Conservation (phyloP, 345 rosid species). For the Linum usitatissimum region DNA sequence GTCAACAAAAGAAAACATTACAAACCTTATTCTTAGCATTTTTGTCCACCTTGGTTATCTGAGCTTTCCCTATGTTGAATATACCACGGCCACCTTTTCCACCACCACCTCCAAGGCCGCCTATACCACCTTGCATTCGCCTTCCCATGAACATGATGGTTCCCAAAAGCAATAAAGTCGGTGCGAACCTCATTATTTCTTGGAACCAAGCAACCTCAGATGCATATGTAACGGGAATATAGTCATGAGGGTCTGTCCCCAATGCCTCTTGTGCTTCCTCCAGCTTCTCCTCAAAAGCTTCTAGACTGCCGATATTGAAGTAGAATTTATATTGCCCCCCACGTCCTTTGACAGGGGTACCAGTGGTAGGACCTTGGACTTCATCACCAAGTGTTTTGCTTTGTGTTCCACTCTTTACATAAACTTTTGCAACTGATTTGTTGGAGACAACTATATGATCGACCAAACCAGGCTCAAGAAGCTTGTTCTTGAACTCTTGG, state of each 20-base stretch:
- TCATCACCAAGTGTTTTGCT: constrained; percentile 25
- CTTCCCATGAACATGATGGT: constrained; percentile 54
- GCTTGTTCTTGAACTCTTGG: constrained; percentile 92
- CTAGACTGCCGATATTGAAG: constrained; percentile 86
- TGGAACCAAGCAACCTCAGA: constrained; percentile 71
- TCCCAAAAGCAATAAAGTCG: constrained; percentile 63
- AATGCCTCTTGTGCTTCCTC: constrained; percentile 87
- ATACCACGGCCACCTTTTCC: constrained; percentile 81
- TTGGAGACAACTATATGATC: constrained; percentile 83
- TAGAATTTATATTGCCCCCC: constrained; percentile 61
- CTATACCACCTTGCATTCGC: constrained; percentile 76
- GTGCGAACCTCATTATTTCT: constrained; percentile 76
- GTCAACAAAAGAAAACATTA: constrained; percentile 11
- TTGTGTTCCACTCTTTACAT: constrained; percentile 40
- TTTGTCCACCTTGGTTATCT: constrained; percentile 74
- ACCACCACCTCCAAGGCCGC: constrained; percentile 75
- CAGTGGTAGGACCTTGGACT: constrained; percentile 28
- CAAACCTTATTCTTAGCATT: constrained; percentile 83
- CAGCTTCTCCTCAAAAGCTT: constrained; percentile 83
- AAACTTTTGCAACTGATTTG: constrained; percentile 87
- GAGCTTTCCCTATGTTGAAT: constrained; percentile 89
- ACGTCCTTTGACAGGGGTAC: constrained; percentile 29
- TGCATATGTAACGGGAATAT: constrained; percentile 62
- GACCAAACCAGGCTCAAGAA: constrained; percentile 88
- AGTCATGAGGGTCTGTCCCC: constrained; percentile 67